Evolutionary conservation across 495 filamentous ascomycete species (phyloP), one percentile per base, ranked within the genome.

Genomic region (Penicillium coprophilum): DNA sequence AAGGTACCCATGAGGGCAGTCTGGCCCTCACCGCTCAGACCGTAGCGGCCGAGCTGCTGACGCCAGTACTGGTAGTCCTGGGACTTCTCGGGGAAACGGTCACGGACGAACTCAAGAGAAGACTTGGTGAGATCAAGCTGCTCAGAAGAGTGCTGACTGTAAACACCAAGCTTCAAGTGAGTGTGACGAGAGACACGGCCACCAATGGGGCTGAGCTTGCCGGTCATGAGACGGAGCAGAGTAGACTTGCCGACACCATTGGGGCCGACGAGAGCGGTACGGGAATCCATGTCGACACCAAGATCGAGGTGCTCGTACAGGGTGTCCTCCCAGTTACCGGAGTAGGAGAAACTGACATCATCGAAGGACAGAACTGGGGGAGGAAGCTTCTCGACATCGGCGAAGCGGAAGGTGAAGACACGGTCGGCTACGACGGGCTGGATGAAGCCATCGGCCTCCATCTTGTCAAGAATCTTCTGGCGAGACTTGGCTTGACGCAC

Each of bases 201-300:
- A 55, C 71, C 70, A 43, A 90, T 96, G 27, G 94, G 88, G 13
- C 87, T 91, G 39, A 99, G 83, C 78, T 93, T 91, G 73, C 92
- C 92, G 24, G 95, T 99, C 90, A 99, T 97, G 54, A 99, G 83
- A 66, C 91, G 89, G 31, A 99, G 86, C 31, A 99, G 83, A 12
- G 94, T 99, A n/a, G 95, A 97, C 79, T 99, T 99, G 68, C 94
- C 94, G 51, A 99, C 94, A 91, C 94, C 94, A 76, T 99, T 99
- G 67, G 94, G 94, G 40, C 94, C 94, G 65, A 99, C 94, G 47
- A 99, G 86, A 19, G 94, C 95, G 23, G 94, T 94, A 71, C 94
- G 89, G 54, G 90, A 95, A 77, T 99, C 94, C 94, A 99, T 99
- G 74, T 99, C 94, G 55, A 99, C 92, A 82, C 94, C 94, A 62